Percentiles rank a stretch among this genome's conserved stretches.
Evolutionary conservation across 169 alveolate genomes (phyloP).

Genomic region (Neospora caninum): DNA sequence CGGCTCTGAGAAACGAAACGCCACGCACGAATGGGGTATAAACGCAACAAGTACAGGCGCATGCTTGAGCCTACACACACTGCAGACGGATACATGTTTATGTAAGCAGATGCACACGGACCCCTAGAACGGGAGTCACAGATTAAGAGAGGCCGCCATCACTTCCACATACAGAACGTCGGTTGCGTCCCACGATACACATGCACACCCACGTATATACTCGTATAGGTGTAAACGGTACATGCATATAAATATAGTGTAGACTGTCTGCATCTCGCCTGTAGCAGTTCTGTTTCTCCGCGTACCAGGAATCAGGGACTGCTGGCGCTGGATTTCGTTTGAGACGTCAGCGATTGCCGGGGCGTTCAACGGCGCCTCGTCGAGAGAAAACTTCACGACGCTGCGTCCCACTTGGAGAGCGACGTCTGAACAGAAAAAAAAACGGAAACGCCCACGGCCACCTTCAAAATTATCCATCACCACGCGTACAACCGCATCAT

Average conservation of each 20-base stretch:
- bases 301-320: background rate
- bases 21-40: too few species aligned
- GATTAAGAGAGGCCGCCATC: too few species aligned
- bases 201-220: background rate
- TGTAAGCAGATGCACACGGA: too few species aligned
- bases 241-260: background rate
- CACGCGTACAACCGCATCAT: too few species aligned
- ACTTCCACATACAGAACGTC: too few species aligned
- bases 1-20: background rate
- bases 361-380: slow-evolving; percentile 12
- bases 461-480: too few species aligned
- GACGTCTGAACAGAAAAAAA: background rate
- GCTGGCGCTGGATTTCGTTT: background rate
- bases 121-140: too few species aligned
- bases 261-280: background rate
- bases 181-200: too few species aligned
- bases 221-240: background rate
- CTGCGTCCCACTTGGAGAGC: slow-evolving; percentile 43
- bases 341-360: slow-evolving; percentile 33
- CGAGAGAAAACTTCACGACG: slow-evolving; percentile 38
- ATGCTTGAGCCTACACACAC: too few species aligned
- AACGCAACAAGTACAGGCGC: background rate
- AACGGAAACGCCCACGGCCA: background rate
- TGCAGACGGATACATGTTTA: too few species aligned
- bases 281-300: too few species aligned